These are phyloP conservation scores for Clonostachys solani DNA, from an alignment of 2,329 filamentous ascomycete genomes.

Conservation along the genomic window DNA sequence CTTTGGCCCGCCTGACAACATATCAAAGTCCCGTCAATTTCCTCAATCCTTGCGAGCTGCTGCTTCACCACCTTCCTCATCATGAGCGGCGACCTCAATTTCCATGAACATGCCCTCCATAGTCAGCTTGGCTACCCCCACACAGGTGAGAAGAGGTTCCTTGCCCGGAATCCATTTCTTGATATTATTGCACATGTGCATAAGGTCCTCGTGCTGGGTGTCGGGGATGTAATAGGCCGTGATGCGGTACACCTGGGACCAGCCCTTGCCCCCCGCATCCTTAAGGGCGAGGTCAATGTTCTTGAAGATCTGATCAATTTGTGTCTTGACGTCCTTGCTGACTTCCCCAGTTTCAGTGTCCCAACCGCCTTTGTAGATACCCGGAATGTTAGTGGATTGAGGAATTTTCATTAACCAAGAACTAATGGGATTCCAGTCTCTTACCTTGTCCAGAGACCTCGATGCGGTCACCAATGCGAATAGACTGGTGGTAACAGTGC, in stretches of 20 bases:
- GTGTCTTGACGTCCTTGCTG: conserved; percentile 28
- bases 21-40: too few relatives aligned
- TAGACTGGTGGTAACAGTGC: conserved; percentile 39
- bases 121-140: conserved; percentile 44
- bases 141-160: conserved; percentile 46
- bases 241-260: conserved; percentile 47
- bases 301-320: conserved; percentile 48
- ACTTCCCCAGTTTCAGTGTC: conserved; percentile 14
- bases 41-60: too few relatives aligned
- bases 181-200: conserved; percentile 39
- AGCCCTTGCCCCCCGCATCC: conserved; percentile 50
- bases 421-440: neutral
- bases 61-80: conserved; percentile 4
- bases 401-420: neutral
- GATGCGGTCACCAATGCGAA: conserved; percentile 41
- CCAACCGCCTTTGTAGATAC: conserved; percentile 19
- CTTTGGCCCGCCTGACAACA: too few relatives aligned
- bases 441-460: conserved; percentile 41
- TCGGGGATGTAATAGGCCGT: conserved; percentile 35
- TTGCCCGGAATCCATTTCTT: conserved; percentile 47
- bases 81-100: conserved; percentile 50
- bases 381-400: neutral
- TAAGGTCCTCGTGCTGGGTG: conserved; percentile 25
- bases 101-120: conserved; percentile 50
- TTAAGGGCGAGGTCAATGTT: conserved; percentile 50